Conservation (phyloP, 1,139 yeast genomes). For the Diutina catenulata region DNA sequence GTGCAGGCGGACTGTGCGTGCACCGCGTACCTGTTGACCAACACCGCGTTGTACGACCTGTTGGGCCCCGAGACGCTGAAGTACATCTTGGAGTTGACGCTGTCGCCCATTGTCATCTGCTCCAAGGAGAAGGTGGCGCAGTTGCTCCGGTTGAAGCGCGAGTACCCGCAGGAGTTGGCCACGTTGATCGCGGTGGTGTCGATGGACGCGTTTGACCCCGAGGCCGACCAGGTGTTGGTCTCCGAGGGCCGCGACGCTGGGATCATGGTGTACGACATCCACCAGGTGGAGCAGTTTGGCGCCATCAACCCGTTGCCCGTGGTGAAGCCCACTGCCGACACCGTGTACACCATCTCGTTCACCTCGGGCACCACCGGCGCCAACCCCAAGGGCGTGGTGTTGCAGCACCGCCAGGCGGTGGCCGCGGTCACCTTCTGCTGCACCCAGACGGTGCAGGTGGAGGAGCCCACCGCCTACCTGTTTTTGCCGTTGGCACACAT, state of each 20-base stretch:
- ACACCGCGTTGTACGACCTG: slow-evolving; percentile 56
- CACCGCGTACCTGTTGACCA: slow-evolving; percentile 35
- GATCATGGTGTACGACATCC: slow-evolving; percentile 20
- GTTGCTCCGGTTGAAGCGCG: slow-evolving; percentile 25
- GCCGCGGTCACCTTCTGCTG: slow-evolving; percentile 15
- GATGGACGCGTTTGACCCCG: slow-evolving; percentile 18
- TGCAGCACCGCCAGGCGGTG: slow-evolving; percentile 19
- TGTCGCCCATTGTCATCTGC: slow-evolving; percentile 42
- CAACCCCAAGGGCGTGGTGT: slow-evolving; percentile 27
- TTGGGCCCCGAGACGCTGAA: slow-evolving; percentile 49
- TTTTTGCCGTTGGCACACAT: slow-evolving; percentile 11
- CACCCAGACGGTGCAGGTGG: slow-evolving; percentile 8
- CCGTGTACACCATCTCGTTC: slow-evolving; percentile 18
- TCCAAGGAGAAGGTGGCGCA: slow-evolving; percentile 35
- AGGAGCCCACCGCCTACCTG: slow-evolving; percentile 8
- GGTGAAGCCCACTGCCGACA: slow-evolving; percentile 15
- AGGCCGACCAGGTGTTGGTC: background rate
- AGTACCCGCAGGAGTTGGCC: slow-evolving; percentile 17
- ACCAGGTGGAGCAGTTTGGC: slow-evolving; percentile 20
- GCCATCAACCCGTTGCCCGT: slow-evolving; percentile 12
- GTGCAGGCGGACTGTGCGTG: slow-evolving; percentile 48
- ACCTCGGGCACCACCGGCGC: slow-evolving; percentile 29
- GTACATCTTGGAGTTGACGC: slow-evolving; percentile 45
- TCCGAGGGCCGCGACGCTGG: slow-evolving; percentile 7
- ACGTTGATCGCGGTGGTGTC: slow-evolving; percentile 29